These are phyloP conservation scores for Eucommia ulmoides DNA, from an alignment of 257 asterid species.

Conservation along the genomic window DNA sequence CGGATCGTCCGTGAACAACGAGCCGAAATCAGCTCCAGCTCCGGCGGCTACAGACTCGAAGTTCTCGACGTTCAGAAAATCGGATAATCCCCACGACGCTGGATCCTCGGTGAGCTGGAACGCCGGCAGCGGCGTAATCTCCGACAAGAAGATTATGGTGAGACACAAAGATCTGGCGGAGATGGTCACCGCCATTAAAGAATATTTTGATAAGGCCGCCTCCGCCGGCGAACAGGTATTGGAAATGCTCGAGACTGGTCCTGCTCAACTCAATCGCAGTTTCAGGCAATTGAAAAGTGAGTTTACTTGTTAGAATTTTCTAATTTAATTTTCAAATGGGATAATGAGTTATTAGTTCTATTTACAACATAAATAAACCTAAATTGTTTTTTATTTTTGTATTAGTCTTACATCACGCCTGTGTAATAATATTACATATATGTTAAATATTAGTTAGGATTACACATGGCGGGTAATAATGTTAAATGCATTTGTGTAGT, in stretches of 20 bases:
- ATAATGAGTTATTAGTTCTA: not conserved
- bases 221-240: constrained; percentile 83
- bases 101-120: constrained; percentile 1
- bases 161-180: constrained; percentile 87
- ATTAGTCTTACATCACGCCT: not conserved
- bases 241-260: constrained; percentile 83
- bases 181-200: constrained; percentile 73
- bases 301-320: constrained; percentile 6
- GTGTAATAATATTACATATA: not conserved
- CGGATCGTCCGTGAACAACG: constrained; percentile 8
- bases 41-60: not conserved
- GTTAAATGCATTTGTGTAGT: too few relatives aligned
- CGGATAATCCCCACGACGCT: not conserved
- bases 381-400: not conserved
- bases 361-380: not conserved
- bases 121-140: not conserved
- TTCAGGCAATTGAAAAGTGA: constrained; percentile 78
- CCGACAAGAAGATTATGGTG: not conserved
- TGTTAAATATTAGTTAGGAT: not conserved
- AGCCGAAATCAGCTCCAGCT: not conserved
- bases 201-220: constrained; percentile 83
- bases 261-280: constrained; percentile 85
- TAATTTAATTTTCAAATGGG: not conserved
- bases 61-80: not conserved
- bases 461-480: not conserved